These are phyloP conservation scores for Pythium myriotylum DNA, from an alignment of 352 stramenopile genomes.

Conservation along the genomic window DNA sequence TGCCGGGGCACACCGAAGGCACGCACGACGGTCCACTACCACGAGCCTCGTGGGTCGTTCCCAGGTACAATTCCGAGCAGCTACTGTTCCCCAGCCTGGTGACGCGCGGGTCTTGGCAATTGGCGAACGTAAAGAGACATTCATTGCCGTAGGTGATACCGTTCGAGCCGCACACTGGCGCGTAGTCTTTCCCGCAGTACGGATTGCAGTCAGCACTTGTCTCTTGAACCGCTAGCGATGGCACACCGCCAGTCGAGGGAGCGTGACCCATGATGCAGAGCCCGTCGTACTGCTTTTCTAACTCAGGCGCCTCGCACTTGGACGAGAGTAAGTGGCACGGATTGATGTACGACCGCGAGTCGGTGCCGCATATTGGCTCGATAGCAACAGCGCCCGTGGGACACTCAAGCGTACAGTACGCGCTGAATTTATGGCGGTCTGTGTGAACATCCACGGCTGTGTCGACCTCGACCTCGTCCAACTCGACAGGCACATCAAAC, in stretches of 20 bases:
- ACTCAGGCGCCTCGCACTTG: conserved; percentile 47
- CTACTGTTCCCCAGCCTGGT: conserved; percentile 44
- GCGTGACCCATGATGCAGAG: conserved; percentile 25
- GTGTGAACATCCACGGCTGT: background rate
- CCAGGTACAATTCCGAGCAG: conserved; percentile 27
- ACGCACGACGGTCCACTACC: conserved; percentile 33
- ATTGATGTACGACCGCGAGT: conserved; percentile 41
- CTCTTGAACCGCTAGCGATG: conserved; percentile 11
- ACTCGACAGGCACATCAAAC: conserved; percentile 12
- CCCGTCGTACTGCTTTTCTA: conserved; percentile 47
- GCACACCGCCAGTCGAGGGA: background rate
- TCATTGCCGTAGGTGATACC: conserved; percentile 62
- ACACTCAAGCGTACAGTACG: conserved; percentile 24
- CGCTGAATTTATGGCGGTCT: background rate
- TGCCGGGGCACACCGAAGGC: conserved; percentile 40
- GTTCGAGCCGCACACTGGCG: conserved; percentile 65
- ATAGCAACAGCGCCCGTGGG: conserved; percentile 22
- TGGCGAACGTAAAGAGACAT: conserved; percentile 56
- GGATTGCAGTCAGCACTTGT: conserved; percentile 42
- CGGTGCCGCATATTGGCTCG: conserved; percentile 40
- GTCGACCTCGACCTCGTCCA: conserved; percentile 14
- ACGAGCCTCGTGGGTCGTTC: background rate
- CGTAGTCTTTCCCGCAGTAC: conserved; percentile 48
- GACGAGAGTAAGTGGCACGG: conserved; percentile 42
- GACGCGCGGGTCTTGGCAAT: conserved; percentile 41